phyloP scores from a whole-genome alignment of 805 yeast genomes.

The Kluyveromyces aestuarii region DNA sequence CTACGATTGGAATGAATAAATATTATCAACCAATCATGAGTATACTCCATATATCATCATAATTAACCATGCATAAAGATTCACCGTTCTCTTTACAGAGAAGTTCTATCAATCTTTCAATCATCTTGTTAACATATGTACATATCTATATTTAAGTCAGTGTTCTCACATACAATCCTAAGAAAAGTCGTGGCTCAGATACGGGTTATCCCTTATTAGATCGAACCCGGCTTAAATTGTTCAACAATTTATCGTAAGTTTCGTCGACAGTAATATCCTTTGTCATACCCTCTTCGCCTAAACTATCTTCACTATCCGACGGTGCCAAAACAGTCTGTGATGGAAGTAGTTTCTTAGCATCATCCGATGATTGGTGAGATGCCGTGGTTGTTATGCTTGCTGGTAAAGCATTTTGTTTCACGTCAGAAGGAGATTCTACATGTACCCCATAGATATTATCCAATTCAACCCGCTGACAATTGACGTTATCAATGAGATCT shows the following conservation, averaged over 20 bases:
- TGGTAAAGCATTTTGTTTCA: background rate
- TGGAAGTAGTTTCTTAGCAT: background rate
- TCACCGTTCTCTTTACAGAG: background rate
- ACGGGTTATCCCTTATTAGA: constrained; percentile 32
- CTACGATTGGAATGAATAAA: background rate
- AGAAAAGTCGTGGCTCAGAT: background rate
- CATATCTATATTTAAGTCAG: background rate
- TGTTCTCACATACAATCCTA: background rate
- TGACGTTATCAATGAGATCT: constrained; percentile 58
- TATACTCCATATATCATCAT: background rate
- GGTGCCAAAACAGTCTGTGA: background rate
- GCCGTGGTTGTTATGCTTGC: background rate
- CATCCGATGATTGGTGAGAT: background rate
- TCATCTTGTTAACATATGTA: constrained; percentile 1
- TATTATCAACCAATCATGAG: constrained; percentile 2
- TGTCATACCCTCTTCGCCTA: constrained; percentile 7
- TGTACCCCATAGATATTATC: constrained; percentile 38
- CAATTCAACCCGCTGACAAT: constrained; percentile 41
- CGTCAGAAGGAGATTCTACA: constrained; percentile 6
- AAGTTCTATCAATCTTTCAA: background rate
- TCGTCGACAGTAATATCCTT: constrained; percentile 46
- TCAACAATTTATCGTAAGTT: constrained; percentile 61
- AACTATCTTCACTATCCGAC: constrained; percentile 11
- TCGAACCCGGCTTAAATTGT: constrained; percentile 57
- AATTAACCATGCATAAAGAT: background rate